Conservation (phyloP, 257 asterid species). For the Verbena officinalis region DNA sequence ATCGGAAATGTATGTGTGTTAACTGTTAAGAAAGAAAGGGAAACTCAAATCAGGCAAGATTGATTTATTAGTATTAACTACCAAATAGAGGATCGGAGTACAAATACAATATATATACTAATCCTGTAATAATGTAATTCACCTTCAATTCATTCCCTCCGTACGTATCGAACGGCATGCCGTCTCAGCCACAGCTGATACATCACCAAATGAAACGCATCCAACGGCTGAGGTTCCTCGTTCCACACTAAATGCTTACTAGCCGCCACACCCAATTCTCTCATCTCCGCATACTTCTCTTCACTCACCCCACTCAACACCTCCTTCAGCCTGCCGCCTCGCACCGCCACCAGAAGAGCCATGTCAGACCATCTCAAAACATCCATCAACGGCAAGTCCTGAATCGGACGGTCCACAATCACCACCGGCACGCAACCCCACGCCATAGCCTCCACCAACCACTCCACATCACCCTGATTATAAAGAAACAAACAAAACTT, state of each 20-base stretch:
- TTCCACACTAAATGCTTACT: conserved; percentile 86
- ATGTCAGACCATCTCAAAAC: conserved; percentile 73
- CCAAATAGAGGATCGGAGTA: too few species aligned
- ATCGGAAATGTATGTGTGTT: too few species aligned
- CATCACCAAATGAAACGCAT: conserved; percentile 85
- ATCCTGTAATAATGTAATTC: neutral
- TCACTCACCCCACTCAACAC: conserved; percentile 52
- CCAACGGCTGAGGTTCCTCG: conserved; percentile 61
- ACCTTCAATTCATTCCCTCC: conserved; percentile 40
- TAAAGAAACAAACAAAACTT: conserved; percentile 73
- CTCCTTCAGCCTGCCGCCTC: conserved; percentile 54
- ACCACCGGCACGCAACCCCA: conserved; percentile 86
- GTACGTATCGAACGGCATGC: conserved; percentile 75
- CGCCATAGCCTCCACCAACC: conserved; percentile 67
- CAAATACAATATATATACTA: too few species aligned
- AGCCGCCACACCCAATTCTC: conserved; percentile 52
- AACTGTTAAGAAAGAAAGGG: too few species aligned
- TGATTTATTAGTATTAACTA: neutral
- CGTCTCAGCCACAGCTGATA: conserved; percentile 92
- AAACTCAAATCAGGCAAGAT: neutral
- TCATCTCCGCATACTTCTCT: conserved; percentile 59
- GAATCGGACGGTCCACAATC: conserved; percentile 78
- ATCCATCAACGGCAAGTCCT: conserved; percentile 88
- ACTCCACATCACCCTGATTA: conserved; percentile 44
- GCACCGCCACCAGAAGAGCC: conserved; percentile 50